Conservation (phyloP, 2,329 filamentous ascomycete genomes). For the Colletotrichum limetticola region DNA sequence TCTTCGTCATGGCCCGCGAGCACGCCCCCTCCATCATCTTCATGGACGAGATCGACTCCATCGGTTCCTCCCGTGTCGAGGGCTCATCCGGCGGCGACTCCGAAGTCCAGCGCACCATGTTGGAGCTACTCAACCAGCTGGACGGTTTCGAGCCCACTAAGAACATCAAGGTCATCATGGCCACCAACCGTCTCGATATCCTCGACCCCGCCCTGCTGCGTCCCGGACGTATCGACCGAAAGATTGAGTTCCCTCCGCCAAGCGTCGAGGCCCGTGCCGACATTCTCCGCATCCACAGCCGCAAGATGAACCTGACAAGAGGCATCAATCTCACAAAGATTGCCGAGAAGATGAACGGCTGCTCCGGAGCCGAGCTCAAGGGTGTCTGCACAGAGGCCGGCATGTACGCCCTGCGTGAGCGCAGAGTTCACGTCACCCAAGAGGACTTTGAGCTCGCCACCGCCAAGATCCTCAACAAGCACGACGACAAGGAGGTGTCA, state of each 20-base stretch:
- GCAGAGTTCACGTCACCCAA: constrained; percentile 97
- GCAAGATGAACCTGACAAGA: constrained; percentile 98
- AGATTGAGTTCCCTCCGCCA: constrained; percentile 98
- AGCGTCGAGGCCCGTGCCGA: constrained; percentile 96
- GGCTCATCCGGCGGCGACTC: constrained; percentile 95
- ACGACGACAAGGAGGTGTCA: constrained; percentile 97
- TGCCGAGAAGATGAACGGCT: constrained; percentile 99
- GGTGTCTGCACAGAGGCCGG: constrained; percentile 98
- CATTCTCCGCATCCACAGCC: constrained; percentile 95
- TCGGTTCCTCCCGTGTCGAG: constrained; percentile 96
- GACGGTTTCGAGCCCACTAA: constrained; percentile 99
- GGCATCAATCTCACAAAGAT: constrained; percentile 99
- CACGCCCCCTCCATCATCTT: constrained; percentile 99
- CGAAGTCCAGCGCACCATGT: constrained; percentile 98
- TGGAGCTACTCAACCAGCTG: constrained; percentile 97
- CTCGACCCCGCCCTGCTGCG: constrained; percentile 93
- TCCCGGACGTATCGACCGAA: constrained; percentile 97
- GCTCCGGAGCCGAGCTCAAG: constrained; percentile 96
- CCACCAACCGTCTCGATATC: constrained; percentile 97
- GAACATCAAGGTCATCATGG: constrained; percentile 99
- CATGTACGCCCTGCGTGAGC: constrained; percentile 96
- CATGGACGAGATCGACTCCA: constrained; percentile 99
- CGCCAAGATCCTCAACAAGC: constrained; percentile 99
- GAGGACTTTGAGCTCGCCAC: constrained; percentile 99
- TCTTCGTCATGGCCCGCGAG: constrained; percentile 99